phyloP scores from a whole-genome alignment of 2,329 filamentous ascomycete species.

The Hypoxylon sp. region DNA sequence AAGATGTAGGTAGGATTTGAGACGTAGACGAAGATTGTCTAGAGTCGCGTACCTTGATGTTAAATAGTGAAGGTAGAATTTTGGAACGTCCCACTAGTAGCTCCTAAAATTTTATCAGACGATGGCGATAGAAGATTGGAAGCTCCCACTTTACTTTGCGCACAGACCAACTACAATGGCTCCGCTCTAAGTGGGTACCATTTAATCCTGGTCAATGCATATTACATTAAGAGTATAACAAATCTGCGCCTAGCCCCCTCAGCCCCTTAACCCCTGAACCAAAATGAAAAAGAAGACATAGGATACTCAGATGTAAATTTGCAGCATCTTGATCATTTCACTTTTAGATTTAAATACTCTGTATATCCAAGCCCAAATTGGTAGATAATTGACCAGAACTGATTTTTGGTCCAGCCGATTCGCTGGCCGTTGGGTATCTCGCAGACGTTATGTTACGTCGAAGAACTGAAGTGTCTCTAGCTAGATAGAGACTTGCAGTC shows the following conservation, averaged over 20 bases:
- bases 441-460: conserved; percentile 6
- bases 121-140: conserved; percentile 38
- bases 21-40: not conserved
- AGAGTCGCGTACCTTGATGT: conserved; percentile 31
- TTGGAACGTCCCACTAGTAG: conserved; percentile 26
- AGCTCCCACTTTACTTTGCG: conserved; percentile 29
- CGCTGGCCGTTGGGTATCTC: not conserved
- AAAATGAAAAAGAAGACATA: not conserved
- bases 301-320: not conserved
- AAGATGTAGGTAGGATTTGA: not conserved
- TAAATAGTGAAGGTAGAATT: conserved; percentile 16
- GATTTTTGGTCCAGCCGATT: not conserved
- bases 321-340: conserved; percentile 2
- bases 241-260: not conserved
- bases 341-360: not conserved
- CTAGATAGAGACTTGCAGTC: not conserved
- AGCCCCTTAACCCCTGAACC: conserved; percentile 2
- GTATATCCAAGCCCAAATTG: not conserved
- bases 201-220: conserved; percentile 15
- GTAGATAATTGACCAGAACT: not conserved
- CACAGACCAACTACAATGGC: conserved; percentile 36
- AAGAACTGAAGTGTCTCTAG: not conserved
- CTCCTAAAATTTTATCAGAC: conserved; percentile 45
- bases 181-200: not conserved
- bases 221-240: conserved; percentile 14